Base-by-base conservation (phyloP, 169 alveolate species). In the Hepatocystis sp. region DNA sequence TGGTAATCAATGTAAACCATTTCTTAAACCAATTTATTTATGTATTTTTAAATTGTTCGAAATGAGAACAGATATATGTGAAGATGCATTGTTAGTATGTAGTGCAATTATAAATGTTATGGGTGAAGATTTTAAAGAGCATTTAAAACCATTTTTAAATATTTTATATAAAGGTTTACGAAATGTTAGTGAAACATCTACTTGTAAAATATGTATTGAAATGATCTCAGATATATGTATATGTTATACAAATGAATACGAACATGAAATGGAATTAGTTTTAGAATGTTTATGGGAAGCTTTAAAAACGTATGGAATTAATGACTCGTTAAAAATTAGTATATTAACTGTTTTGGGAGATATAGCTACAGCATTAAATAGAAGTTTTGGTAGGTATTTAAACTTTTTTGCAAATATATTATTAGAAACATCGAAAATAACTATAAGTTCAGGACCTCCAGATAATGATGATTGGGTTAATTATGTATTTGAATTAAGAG, bases 401-500 rank as follows among this genome's bases (percentile, higher is more conserved):
- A 92, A 91, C 52, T 90, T 93, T 63, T 81, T 96, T 42, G 91
- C 95, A 86, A 92, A 90, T 58, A 61, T 96, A 34, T 90, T 96
- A 46, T 91, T 91, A 53, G 97, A 95, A 68, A 97, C 98, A 5
- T 95, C 98, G 4, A 67, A 86, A 58, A 95, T 97, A 8, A 84
- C 95, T 19, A 93, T 91, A 60, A 96, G 91, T 11, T 92, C 95
- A 56, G 98, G 97, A 21, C 96, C 98, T 2, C 84, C 90, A 32
- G 96, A 93, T 44, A 96, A 91, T 91, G 98, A 95, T 68, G 98
- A 96, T 61, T 96, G 98, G 98, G 68, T 94, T 32, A 93, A 92
- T 92, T 96, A 95, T 85, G 93, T 96, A 66, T 94, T 94, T 55
- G 96, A 94, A 63, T 94, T 96, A 23, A 92, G 97, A 32, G 98